phyloP scores from a whole-genome alignment of 2,329 filamentous ascomycete species.

The Talaromyces piceae region DNA sequence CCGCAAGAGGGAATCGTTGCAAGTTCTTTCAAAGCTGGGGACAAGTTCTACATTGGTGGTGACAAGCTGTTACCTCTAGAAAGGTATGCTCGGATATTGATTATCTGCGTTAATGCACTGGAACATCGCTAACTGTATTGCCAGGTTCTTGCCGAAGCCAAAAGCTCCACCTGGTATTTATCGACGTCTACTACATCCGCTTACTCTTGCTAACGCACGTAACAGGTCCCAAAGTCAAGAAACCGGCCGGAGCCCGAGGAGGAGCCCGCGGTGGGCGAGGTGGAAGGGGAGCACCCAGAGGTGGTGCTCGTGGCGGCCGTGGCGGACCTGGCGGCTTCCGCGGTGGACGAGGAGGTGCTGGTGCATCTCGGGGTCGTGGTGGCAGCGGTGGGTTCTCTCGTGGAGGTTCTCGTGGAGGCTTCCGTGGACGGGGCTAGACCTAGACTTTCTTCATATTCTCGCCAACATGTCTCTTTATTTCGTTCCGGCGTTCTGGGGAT shows the following conservation, averaged over 20 bases:
- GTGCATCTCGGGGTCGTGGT: constrained; percentile 11
- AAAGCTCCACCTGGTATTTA: constrained; percentile 56
- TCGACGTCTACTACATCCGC: constrained; percentile 3
- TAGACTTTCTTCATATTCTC: constrained; percentile 13
- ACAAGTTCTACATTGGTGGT: constrained; percentile 92
- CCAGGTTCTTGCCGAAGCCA: constrained; percentile 82
- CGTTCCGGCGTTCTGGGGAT: constrained; percentile 36
- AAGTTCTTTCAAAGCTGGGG: constrained; percentile 86
- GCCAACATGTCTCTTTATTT: constrained; percentile 22
- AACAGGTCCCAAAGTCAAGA: constrained; percentile 61
- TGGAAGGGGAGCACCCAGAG: constrained; percentile 31
- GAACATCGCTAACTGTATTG: background rate
- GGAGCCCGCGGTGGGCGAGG: constrained; percentile 44
- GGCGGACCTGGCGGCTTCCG: constrained; percentile 10
- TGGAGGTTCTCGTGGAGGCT: constrained; percentile 25
- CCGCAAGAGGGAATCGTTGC: constrained; percentile 94
- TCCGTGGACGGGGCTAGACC: constrained; percentile 21
- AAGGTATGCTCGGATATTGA: constrained; percentile 43
- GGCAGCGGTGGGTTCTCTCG: constrained; percentile 25
- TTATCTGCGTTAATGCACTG: constrained; percentile 1
- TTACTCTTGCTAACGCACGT: constrained; percentile 15
- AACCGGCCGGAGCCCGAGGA: constrained; percentile 53
- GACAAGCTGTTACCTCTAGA: constrained; percentile 94
- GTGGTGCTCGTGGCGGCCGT: constrained; percentile 31
- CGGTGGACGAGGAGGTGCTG: constrained; percentile 7